Percentiles rank a stretch among this genome's conserved stretches.
phyloP scores from a whole-genome alignment of 164 flowering plant genomes.

The Tetracentron sinense region DNA sequence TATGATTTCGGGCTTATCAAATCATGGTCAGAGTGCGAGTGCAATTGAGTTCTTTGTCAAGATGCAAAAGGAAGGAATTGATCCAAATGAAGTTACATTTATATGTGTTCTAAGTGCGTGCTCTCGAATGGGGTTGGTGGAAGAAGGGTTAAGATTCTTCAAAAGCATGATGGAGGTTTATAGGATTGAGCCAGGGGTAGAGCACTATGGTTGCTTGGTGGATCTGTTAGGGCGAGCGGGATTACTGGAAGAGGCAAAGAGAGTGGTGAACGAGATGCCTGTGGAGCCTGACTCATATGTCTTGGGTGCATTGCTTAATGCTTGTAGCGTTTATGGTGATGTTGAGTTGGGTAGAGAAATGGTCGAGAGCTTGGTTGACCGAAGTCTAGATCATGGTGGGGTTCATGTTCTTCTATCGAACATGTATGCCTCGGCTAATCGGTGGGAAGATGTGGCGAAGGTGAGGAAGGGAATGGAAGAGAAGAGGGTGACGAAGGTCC shows the following conservation, averaged over 20 bases:
- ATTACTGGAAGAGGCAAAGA: slow-evolving; percentile 36
- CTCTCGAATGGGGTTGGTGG: slow-evolving; percentile 44
- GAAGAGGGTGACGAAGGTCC: slow-evolving; percentile 40
- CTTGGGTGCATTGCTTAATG: slow-evolving; percentile 53
- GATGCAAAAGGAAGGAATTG: slow-evolving; percentile 42
- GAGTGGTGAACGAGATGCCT: slow-evolving; percentile 45
- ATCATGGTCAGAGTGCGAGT: slow-evolving; percentile 37
- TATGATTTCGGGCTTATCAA: slow-evolving; percentile 50
- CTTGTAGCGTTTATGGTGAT: slow-evolving; percentile 44
- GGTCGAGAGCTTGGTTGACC: slow-evolving; percentile 23
- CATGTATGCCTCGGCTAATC: slow-evolving; percentile 42
- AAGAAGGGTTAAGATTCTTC: slow-evolving; percentile 47
- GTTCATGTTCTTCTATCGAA: slow-evolving; percentile 50
- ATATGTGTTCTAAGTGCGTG: slow-evolving; percentile 55
- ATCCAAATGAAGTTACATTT: slow-evolving; percentile 52
- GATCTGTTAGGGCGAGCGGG: slow-evolving; percentile 53
- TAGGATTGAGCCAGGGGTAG: slow-evolving; percentile 41
- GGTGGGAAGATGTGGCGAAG: slow-evolving; percentile 49
- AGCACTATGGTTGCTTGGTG: slow-evolving; percentile 63
- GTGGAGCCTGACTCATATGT: slow-evolving; percentile 46
- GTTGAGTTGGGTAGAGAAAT: slow-evolving; percentile 40
- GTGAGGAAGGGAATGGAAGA: slow-evolving; percentile 50
- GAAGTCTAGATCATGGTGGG: slow-evolving; percentile 40
- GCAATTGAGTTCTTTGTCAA: slow-evolving; percentile 38
- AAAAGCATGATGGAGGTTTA: slow-evolving; percentile 36